A percentile compares a stretch with the other conserved stretches of the same genome.
phyloP scores from a whole-genome alignment of 805 yeast species.

The Kuraishia hungarica region DNA sequence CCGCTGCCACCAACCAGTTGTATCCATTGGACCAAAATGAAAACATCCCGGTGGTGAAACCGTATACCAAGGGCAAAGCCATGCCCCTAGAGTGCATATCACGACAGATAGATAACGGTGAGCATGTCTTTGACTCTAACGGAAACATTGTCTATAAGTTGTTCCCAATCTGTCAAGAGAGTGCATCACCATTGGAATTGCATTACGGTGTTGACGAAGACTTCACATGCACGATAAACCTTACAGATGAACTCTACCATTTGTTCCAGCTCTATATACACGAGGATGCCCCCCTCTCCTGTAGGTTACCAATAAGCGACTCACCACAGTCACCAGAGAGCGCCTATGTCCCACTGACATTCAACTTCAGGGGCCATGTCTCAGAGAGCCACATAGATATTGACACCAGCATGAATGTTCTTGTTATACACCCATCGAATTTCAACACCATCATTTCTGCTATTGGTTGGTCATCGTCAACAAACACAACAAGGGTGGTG shows the following conservation, averaged over 20 bases:
- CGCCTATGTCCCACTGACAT: conserved; percentile 47
- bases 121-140: conserved; percentile 61
- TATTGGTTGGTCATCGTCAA: conserved; percentile 52
- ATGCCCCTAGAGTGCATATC: conserved; percentile 51
- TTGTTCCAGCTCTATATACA: conserved; percentile 69
- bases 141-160: conserved; percentile 46
- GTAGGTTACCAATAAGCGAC: conserved; percentile 47
- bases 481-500: conserved; percentile 49
- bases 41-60: background rate
- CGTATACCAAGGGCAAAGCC: conserved; percentile 23
- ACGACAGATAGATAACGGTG: conserved; percentile 68
- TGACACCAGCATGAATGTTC: conserved; percentile 46
- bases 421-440: conserved; percentile 31
- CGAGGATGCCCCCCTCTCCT: conserved; percentile 69
- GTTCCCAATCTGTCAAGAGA: conserved; percentile 59
- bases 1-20: background rate
- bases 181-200: conserved; percentile 50
- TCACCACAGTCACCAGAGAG: conserved; percentile 28
- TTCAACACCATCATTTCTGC: conserved; percentile 40
- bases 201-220: conserved; percentile 43
- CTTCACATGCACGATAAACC: conserved; percentile 49
- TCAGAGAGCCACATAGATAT: conserved; percentile 63
- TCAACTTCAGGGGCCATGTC: conserved; percentile 59
- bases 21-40: conserved; percentile 1
- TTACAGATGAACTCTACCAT: conserved; percentile 62